Percentiles rank a stretch among this genome's conserved stretches.
Evolutionary conservation across 2,329 filamentous ascomycete genomes (phyloP).

Genomic region (Mollisiaceae sp.): DNA sequence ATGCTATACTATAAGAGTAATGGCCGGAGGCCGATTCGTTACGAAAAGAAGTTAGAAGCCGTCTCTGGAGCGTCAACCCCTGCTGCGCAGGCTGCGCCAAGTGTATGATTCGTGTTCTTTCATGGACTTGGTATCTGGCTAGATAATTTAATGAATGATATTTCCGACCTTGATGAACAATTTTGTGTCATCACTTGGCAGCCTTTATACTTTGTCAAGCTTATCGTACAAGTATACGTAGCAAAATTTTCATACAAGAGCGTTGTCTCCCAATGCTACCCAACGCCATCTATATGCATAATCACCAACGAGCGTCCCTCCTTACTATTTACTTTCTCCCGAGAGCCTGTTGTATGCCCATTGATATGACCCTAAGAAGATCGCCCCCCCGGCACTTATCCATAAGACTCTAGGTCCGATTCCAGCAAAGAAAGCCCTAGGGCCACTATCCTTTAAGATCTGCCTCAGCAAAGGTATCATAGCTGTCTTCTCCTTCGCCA

Average conservation of each 20-base stretch:
- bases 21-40: conserved; percentile 56
- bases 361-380: conserved; percentile 94
- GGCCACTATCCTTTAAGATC: conserved; percentile 69
- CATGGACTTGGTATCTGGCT: conserved; percentile 4
- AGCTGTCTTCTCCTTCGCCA: conserved; percentile 71
- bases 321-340: conserved; percentile 16
- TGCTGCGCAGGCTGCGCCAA: conserved; percentile 7
- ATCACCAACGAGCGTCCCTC: conserved; percentile 9
- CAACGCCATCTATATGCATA: conserved; percentile 30
- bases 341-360: conserved; percentile 77
- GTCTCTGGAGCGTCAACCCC: conserved; percentile 16
- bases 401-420: conserved; percentile 85
- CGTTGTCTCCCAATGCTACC: neutral
- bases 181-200: neutral
- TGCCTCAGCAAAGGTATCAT: conserved; percentile 63
- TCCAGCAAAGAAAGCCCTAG: conserved; percentile 74
- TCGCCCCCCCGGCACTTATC: conserved; percentile 93
- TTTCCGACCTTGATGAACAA: neutral
- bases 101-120: conserved; percentile 12
- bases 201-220: too few relatives aligned
- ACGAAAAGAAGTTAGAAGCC: conserved; percentile 25
- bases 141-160: conserved; percentile 11
- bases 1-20: conserved; percentile 90
- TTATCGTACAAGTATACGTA: neutral
- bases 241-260: conserved; percentile 9